Evolutionary conservation across 305 asterid genomes (phyloP).

Genomic region (Fraxinus latifolia): DNA sequence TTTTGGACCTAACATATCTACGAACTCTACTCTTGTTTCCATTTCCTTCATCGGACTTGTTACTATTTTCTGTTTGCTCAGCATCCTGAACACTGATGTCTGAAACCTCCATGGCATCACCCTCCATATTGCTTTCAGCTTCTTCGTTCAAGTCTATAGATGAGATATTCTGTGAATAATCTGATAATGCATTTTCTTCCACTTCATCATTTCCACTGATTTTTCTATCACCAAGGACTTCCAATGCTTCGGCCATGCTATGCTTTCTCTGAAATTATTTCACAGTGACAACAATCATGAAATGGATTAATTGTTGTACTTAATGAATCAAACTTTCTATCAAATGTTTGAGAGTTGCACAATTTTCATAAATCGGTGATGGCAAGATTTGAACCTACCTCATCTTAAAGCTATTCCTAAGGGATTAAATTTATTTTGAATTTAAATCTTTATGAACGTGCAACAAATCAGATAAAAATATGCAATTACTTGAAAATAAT

Average conservation of each 20-base stretch:
- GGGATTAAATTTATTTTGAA: background rate
- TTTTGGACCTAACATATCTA: constrained; percentile 68
- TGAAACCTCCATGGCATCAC: constrained; percentile 26
- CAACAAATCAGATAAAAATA: background rate
- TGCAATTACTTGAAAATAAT: background rate
- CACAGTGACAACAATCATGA: background rate
- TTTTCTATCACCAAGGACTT: background rate
- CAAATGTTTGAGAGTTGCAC: background rate
- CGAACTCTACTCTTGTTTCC: constrained; percentile 50
- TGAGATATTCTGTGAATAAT: constrained; percentile 44
- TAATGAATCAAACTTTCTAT: background rate
- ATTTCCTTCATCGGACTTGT: constrained; percentile 16
- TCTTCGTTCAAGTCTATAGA: constrained; percentile 64
- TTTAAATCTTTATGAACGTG: background rate
- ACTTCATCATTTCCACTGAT: background rate
- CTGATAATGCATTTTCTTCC: background rate
- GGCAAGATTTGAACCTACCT: background rate
- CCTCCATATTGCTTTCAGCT: constrained; percentile 32
- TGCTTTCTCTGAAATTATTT: background rate
- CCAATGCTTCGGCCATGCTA: constrained; percentile 28
- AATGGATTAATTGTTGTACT: background rate
- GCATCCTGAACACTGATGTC: constrained; percentile 30
- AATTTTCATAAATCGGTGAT: background rate
- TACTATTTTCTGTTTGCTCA: constrained; percentile 23
- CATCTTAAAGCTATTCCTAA: background rate